These are phyloP conservation scores for Cinnamomum chago DNA, from an alignment of 164 flowering plant species.

Conservation along the genomic window DNA sequence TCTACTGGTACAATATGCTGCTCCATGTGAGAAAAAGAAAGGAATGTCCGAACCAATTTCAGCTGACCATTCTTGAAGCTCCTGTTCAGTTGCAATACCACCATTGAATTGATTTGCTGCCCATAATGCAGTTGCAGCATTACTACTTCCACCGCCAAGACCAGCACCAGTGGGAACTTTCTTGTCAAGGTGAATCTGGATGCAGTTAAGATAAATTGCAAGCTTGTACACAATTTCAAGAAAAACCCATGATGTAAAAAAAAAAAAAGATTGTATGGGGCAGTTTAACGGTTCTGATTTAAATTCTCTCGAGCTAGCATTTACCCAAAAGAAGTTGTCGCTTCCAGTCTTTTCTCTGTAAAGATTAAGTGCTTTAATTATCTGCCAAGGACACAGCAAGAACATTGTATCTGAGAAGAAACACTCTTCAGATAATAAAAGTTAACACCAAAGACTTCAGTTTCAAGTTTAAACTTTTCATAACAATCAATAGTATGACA, in stretches of 20 bases:
- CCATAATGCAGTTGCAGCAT: constrained; percentile 99
- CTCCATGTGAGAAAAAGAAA: constrained; percentile 95
- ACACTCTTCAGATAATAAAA: not conserved
- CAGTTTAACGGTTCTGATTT: not conserved
- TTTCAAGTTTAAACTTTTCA: too few species aligned
- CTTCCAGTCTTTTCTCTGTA: constrained; percentile 82
- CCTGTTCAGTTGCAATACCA: constrained; percentile 71
- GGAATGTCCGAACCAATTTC: constrained; percentile 98
- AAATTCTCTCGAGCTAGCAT: not conserved
- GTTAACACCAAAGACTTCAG: not conserved
- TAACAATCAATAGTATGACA: too few species aligned
- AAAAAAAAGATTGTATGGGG: not conserved
- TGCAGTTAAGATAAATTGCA: not conserved
- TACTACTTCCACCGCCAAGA: constrained; percentile 98
- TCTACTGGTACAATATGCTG: constrained; percentile 96
- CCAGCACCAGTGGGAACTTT: constrained; percentile 98
- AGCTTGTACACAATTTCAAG: not conserved
- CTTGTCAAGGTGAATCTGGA: constrained; percentile 91
- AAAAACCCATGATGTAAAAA: not conserved
- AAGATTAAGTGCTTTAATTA: constrained; percentile 87
- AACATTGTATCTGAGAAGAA: not conserved
- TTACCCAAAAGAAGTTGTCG: constrained; percentile 83
- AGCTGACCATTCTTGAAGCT: constrained; percentile 95
- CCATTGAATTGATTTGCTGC: constrained; percentile 93
- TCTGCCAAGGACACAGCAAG: constrained; percentile 43